Conservation (phyloP, 2,329 filamentous ascomycete species). For the Stachybotrys elegans region DNA sequence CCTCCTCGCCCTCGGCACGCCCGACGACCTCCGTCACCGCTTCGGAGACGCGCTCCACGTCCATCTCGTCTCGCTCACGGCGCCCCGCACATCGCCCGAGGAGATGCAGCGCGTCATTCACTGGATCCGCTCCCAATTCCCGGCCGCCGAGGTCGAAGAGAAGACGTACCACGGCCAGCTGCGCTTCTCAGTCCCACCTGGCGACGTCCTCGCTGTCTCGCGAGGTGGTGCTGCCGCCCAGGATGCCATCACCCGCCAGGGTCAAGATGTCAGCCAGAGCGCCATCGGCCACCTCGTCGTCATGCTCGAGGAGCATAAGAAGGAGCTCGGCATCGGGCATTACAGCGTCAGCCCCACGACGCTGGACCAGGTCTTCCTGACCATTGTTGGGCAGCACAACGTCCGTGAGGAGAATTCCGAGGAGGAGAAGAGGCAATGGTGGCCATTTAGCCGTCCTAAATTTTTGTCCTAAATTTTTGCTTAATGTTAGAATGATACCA, state of each 20-base stretch:
- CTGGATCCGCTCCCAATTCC: constrained; percentile 62
- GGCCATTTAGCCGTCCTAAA: no score
- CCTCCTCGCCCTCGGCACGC: constrained; percentile 81
- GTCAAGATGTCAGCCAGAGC: constrained; percentile 29
- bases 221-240: constrained; percentile 14
- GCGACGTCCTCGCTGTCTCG: constrained; percentile 26
- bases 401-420: constrained; percentile 67
- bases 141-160: constrained; percentile 62
- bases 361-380: constrained; percentile 84
- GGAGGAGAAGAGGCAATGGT: constrained; percentile 19
- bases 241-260: constrained; percentile 14
- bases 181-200: constrained; percentile 68
- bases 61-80: constrained; percentile 70
- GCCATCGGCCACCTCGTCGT: constrained; percentile 67
- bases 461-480: no score
- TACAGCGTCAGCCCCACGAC: constrained; percentile 85
- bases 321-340: constrained; percentile 68
- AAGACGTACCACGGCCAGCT: constrained; percentile 82
- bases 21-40: constrained; percentile 63
- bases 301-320: constrained; percentile 65
- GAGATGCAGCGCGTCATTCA: constrained; percentile 62
- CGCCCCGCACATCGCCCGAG: constrained; percentile 64
- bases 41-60: constrained; percentile 78
- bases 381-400: constrained; percentile 76
- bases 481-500: no score